Conservation (phyloP, 805 yeast genomes). For the Starmerella riodocensis region DNA sequence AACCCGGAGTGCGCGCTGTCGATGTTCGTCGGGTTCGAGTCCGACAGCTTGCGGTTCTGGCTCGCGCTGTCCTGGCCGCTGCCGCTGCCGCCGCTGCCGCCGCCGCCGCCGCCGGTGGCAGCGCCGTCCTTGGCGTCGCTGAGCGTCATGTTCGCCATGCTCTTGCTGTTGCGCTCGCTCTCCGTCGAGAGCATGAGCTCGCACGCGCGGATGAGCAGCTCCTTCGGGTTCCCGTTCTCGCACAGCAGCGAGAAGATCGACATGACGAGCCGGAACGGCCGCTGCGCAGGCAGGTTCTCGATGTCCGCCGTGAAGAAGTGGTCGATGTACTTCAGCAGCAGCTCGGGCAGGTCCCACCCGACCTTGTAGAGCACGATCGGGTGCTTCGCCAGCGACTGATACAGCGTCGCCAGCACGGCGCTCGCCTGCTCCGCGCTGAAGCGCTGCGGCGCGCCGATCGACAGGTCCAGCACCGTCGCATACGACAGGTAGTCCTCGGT, state of each 20-base stretch:
- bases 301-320: slow-evolving; percentile 9
- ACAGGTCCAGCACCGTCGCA: slow-evolving; percentile 57
- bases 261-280: slow-evolving; percentile 26
- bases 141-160: slow-evolving; percentile 26
- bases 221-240: slow-evolving; percentile 64
- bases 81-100: too few relatives aligned
- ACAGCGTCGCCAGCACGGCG: slow-evolving; percentile 19
- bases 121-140: slow-evolving; percentile 13
- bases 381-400: slow-evolving; percentile 34
- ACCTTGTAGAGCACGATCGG: slow-evolving; percentile 46
- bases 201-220: slow-evolving; percentile 55
- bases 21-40: not conserved
- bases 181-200: slow-evolving; percentile 38
- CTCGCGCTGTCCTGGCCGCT: slow-evolving; percentile 19
- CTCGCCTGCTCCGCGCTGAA: slow-evolving; percentile 39
- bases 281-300: slow-evolving; percentile 24
- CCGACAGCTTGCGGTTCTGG: slow-evolving; percentile 4
- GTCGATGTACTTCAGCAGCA: slow-evolving; percentile 43
- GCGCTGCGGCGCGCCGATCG: slow-evolving; percentile 37
- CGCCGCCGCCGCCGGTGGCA: too few relatives aligned
- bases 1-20: slow-evolving; percentile 10
- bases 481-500: slow-evolving; percentile 54
- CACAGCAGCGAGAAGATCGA: slow-evolving; percentile 50
- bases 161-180: slow-evolving; percentile 11
- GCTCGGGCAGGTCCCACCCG: slow-evolving; percentile 85